Conservation (phyloP, 2,329 filamentous ascomycete genomes). For the Fusarium vanettenii region DNA sequence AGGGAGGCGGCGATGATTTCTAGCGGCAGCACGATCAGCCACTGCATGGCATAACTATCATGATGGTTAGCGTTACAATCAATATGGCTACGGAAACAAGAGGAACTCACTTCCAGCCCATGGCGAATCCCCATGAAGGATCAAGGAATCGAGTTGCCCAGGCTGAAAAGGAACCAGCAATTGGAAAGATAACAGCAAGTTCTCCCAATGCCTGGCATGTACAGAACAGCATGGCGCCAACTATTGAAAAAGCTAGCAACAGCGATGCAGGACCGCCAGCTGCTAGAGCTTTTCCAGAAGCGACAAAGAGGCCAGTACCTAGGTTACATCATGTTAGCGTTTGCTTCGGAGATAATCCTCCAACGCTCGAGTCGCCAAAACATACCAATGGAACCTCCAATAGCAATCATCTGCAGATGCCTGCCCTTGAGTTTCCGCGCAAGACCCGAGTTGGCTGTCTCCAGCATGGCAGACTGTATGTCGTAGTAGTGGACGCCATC, state of each 20-base stretch:
- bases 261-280: slow-evolving; percentile 82
- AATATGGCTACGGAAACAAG: background rate
- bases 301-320: slow-evolving; percentile 89
- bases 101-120: slow-evolving; percentile 87
- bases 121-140: slow-evolving; percentile 93
- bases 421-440: slow-evolving; percentile 82
- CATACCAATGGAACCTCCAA: slow-evolving; percentile 87
- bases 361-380: background rate
- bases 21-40: slow-evolving; percentile 84
- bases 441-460: slow-evolving; percentile 81
- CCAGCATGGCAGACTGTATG: slow-evolving; percentile 69
- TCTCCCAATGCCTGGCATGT: slow-evolving; percentile 93
- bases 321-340: slow-evolving; percentile 26
- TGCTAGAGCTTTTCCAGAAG: slow-evolving; percentile 77
- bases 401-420: slow-evolving; percentile 97
- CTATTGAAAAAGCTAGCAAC: slow-evolving; percentile 80
- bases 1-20: slow-evolving; percentile 90
- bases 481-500: slow-evolving; percentile 65
- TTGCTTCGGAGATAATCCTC: background rate
- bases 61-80: slow-evolving; percentile 2
- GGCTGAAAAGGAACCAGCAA: slow-evolving; percentile 90
- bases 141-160: slow-evolving; percentile 94
- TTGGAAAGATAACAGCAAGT: slow-evolving; percentile 88
- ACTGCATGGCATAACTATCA: slow-evolving; percentile 83
- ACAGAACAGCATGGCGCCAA: slow-evolving; percentile 90